These are phyloP conservation scores for Macrocystidia cucumis DNA, from an alignment of 1,284 basidiomycete species.

Conservation along the genomic window DNA sequence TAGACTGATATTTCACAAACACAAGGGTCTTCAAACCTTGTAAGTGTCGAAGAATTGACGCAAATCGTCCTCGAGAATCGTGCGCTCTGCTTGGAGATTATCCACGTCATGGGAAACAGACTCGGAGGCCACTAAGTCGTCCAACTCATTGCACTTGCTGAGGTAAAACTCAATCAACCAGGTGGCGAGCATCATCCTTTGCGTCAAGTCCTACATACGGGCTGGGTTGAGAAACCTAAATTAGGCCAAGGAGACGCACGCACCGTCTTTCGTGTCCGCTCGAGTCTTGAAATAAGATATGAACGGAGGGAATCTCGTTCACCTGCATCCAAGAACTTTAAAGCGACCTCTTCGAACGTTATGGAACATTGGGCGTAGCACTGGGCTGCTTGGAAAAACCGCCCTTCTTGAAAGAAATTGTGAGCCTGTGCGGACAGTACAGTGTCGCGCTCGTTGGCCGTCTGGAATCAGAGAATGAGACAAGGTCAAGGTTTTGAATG, in stretches of 20 bases:
- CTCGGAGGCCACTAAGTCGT: slow-evolving; percentile 84
- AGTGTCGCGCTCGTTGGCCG: slow-evolving; percentile 76
- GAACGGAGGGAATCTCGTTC: slow-evolving; percentile 92
- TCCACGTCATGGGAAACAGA: slow-evolving; percentile 82
- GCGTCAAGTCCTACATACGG: slow-evolving; percentile 71
- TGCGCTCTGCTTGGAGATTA: slow-evolving; percentile 76
- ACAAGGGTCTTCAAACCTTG: slow-evolving; percentile 60
- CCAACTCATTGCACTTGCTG: slow-evolving; percentile 92
- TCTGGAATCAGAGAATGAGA: slow-evolving; percentile 33
- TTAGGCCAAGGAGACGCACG: slow-evolving; percentile 15
- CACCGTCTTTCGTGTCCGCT: slow-evolving; percentile 74
- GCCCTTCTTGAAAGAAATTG: slow-evolving; percentile 73
- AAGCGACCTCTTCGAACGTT: slow-evolving; percentile 87
- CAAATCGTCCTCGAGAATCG: slow-evolving; percentile 89
- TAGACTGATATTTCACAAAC: too few species aligned
- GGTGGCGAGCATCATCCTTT: slow-evolving; percentile 96
- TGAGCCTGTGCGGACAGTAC: slow-evolving; percentile 85
- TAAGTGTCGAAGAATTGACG: slow-evolving; percentile 90
- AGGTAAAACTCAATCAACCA: slow-evolving; percentile 99
- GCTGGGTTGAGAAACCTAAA: neutral
- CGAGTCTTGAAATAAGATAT: slow-evolving; percentile 85
- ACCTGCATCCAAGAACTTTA: slow-evolving; percentile 85
- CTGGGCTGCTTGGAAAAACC: slow-evolving; percentile 89
- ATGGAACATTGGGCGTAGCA: slow-evolving; percentile 86
- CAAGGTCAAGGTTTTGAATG: neutral